Evolutionary conservation across 2,329 filamentous ascomycete species (phyloP), one percentile per base, ranked within the genome.

Genomic region (Sporothrix mexicana): DNA sequence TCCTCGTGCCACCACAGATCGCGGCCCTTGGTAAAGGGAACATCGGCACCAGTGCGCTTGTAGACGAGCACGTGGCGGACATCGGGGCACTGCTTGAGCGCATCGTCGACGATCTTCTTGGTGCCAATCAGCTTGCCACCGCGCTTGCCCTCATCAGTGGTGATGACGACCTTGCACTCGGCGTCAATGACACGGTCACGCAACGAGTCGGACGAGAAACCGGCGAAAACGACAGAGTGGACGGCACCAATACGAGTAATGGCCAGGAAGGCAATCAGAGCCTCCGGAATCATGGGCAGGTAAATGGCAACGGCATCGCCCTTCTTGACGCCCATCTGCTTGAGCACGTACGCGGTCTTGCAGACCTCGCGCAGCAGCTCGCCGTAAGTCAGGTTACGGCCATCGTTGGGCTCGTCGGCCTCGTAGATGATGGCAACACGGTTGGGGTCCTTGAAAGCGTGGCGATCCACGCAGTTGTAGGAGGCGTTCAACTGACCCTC

Each of bases 1-100:
- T 98, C 95, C 85, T 98, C 96, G 83, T 98, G 94, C 96, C 96
- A 99, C 96, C 96, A 99, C 80, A 90, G 88, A 83, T 99, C 96
- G 79, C 96, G 91, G 76, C 94, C 94, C 77, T 89, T 84, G 70
- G 94, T 97, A 93, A 92, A 95, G 76, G 95, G 95, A 23, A 98
- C 91, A 70, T 98, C 94, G 67, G 94, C 91, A 70, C 95, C 95
- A 51, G 96, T 99, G 78, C 96, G 93, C 88, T 97, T 95, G 88
- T 91, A 98, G 72, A 99, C 96, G 53, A 99, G 87, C 78, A 93
- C 93, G 82, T 93, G 90, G 57, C 87, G 89, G 76, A 99, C 93
- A 78, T 93, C 91, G 20, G 95, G 95, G 84, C 95, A 98, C 84
- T 97, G 94, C 87, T 96, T 97, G 74, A 99, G 88, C 51, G 95